Evolutionary conservation across 805 yeast species (phyloP), one percentile per base, ranked within the genome.

Genomic region (Candida maltosa): DNA sequence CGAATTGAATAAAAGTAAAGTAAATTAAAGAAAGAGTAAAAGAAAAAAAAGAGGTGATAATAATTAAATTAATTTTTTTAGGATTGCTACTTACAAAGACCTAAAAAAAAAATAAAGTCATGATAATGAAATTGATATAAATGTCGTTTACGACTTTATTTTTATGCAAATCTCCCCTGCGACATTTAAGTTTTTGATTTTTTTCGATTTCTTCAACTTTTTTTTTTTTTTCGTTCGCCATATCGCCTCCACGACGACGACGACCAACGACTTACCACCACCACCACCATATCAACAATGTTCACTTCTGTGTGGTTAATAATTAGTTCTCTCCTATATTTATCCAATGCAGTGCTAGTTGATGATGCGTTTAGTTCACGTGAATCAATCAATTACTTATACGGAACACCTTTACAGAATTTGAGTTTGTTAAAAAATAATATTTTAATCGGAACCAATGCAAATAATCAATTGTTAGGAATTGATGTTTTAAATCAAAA

Each of bases 321-420:
- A 17, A 9, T 34, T 4, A 15, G n/a, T 6, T 34, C 10, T 29
- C 15, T 34, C 6, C 6, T 23, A 18, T 24, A 5, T 16, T 18
- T 33, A 5, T 29, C 23, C 15, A 20, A 23, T 16, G 39, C 37
- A 15, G 28, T 41, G 6, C 11, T 32, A 15, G 29, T 37, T 11
- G 37, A 33, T 27, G 40, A 38, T 26, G 45, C 45, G 9, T 41
- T 41, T 15, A 26, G 37, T 9, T 12, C 28, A 5, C 25, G 26
- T 26, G 41, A 38, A 27, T 31, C 34, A n/a, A 20, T 38, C 21
- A 34, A 38, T 29, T 34, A 34, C 22, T 20, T 38, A 24, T 38
- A 28, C 25, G 39, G 42, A 17, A 25, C 33, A 12, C 22, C 34
- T 16, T 29, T 38, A 17, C 20, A 5, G 4, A 9, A 31, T 9